These are phyloP conservation scores for Rubroboletus satanas DNA, from an alignment of 768 basidiomycete species.

Conservation along the genomic window DNA sequence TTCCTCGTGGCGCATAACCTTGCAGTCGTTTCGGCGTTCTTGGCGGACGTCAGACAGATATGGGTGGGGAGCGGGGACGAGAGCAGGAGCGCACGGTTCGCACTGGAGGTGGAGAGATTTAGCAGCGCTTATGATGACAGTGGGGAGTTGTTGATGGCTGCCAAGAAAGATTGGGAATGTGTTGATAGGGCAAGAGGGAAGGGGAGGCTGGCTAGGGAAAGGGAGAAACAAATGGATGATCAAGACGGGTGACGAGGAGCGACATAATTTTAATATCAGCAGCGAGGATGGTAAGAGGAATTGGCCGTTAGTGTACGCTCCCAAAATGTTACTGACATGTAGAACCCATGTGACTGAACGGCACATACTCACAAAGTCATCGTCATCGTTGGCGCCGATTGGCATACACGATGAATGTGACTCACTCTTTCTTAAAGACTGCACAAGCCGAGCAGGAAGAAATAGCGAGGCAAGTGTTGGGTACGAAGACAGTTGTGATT, in stretches of 20 bases:
- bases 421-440: not conserved
- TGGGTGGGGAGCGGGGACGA: constrained; percentile 14
- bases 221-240: constrained; percentile 32
- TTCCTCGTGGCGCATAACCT: constrained; percentile 76
- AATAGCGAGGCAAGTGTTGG: not conserved
- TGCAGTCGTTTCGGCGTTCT: constrained; percentile 60
- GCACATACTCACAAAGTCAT: not conserved
- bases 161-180: constrained; percentile 52
- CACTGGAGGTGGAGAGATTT: constrained; percentile 50
- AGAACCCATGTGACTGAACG: too few relatives aligned
- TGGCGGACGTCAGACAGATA: constrained; percentile 49
- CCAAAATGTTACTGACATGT: not conserved
- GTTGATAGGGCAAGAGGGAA: constrained; percentile 74
- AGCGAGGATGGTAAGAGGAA: not conserved
- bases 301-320: not conserved
- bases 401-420: not conserved
- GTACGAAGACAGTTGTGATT: constrained; percentile 9
- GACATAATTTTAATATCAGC: not conserved
- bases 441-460: not conserved
- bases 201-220: constrained; percentile 68
- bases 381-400: not conserved
- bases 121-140: constrained; percentile 47
- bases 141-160: constrained; percentile 46
- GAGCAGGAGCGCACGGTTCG: constrained; percentile 25
- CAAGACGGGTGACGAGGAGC: not conserved